Conservation (phyloP, 2,329 filamentous ascomycete species). For the Fusarium algeriense region DNA sequence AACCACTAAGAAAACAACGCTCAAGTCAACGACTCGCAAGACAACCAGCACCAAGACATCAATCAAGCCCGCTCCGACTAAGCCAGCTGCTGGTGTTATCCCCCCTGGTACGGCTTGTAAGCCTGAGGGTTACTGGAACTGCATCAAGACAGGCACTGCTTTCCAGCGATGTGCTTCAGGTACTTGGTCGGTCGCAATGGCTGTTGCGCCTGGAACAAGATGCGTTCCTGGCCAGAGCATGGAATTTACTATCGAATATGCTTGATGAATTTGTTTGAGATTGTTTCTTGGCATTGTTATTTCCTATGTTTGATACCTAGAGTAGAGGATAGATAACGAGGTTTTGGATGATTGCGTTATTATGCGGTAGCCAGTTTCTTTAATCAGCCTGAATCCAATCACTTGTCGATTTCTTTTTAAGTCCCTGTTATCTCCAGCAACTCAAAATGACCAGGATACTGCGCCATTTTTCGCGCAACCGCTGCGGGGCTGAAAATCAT, state of each 20-base stretch:
- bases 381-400: neutral
- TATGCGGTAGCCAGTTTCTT: neutral
- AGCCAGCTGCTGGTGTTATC: slow-evolving; percentile 20
- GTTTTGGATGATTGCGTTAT: neutral
- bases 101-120: slow-evolving; percentile 32
- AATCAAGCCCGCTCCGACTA: slow-evolving; percentile 19
- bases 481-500: slow-evolving; percentile 7
- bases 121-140: slow-evolving; percentile 47
- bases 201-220: slow-evolving; percentile 65
- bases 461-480: slow-evolving; percentile 22
- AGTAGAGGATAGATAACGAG: slow-evolving; percentile 1
- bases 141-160: slow-evolving; percentile 14
- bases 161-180: slow-evolving; percentile 73
- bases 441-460: neutral
- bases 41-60: slow-evolving; percentile 16
- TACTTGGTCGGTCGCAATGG: slow-evolving; percentile 61
- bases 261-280: slow-evolving; percentile 14
- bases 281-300: neutral
- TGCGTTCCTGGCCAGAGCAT: slow-evolving; percentile 56
- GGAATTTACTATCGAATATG: slow-evolving; percentile 31
- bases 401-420: neutral
- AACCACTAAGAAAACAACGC: slow-evolving; percentile 28
- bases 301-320: slow-evolving; percentile 7
- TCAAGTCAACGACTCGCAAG: slow-evolving; percentile 26
- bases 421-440: neutral